Conservation (phyloP, 257 asterid species). For the Solanum virginianum region DNA sequence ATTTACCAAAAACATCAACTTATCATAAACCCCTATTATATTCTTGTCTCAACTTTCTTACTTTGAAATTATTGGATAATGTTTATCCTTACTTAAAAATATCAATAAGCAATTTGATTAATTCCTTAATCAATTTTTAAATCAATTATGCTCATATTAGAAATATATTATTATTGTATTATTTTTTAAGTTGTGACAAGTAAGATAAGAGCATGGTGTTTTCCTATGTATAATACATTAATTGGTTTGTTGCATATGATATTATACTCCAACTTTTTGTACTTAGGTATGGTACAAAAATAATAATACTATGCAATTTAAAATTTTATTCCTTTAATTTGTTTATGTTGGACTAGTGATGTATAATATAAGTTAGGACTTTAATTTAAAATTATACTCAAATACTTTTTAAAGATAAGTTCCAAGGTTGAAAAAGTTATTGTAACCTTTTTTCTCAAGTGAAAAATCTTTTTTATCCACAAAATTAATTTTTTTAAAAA, state of each 20-base stretch:
- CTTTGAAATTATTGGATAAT: conserved; percentile 1
- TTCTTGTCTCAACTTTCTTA: conserved; percentile 2
- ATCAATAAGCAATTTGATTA: background rate
- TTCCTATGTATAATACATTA: background rate
- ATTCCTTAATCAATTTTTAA: background rate
- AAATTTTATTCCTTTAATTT: background rate
- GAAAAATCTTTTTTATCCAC: background rate
- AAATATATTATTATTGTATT: background rate
- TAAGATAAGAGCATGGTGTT: background rate
- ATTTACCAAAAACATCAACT: background rate
- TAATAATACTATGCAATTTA: background rate
- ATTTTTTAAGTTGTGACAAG: background rate
- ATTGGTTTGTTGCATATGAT: background rate
- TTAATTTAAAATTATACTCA: too few species aligned
- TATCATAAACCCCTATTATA: background rate
- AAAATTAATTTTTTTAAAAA: background rate
- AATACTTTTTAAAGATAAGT: background rate
- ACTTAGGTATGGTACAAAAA: background rate
- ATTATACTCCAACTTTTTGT: background rate
- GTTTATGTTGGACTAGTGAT: background rate
- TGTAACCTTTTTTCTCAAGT: background rate
- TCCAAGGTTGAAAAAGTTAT: background rate
- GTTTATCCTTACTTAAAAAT: background rate
- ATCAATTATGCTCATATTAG: background rate
- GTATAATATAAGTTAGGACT: too few species aligned